These are phyloP conservation scores for Hexamita inflata DNA, from an alignment of 208 protist genomes.

Conservation along the genomic window DNA sequence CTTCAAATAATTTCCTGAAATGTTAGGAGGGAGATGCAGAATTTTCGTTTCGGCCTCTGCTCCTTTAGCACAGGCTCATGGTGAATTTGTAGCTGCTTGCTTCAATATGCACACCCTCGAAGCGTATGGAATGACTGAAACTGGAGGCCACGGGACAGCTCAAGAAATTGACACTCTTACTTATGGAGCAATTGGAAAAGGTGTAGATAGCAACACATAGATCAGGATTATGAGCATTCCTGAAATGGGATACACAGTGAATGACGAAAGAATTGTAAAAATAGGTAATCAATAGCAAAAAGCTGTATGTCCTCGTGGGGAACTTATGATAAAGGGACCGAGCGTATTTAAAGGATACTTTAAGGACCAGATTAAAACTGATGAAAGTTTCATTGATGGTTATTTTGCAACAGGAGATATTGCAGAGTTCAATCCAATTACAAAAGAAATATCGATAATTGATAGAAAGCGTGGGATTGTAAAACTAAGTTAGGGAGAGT, in stretches of 20 bases:
- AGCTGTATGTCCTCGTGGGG: slow-evolving; percentile 24
- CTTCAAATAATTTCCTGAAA: background rate
- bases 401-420: slow-evolving; percentile 20
- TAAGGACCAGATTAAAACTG: slow-evolving; percentile 15
- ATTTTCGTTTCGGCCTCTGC: slow-evolving; percentile 28
- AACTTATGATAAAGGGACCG: slow-evolving; percentile 37
- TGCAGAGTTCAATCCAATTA: background rate
- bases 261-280: too few species aligned
- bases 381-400: slow-evolving; percentile 4
- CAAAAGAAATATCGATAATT: background rate
- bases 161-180: background rate
- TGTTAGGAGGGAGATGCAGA: slow-evolving; percentile 17
- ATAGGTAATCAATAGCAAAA: too few species aligned
- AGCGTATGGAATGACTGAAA: slow-evolving; percentile 37
- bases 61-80: background rate
- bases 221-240: background rate
- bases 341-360: slow-evolving; percentile 42
- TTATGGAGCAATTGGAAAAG: background rate
- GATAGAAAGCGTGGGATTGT: slow-evolving; percentile 36
- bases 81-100: slow-evolving; percentile 5
- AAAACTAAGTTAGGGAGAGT: slow-evolving; percentile 41
- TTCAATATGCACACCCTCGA: slow-evolving; percentile 7
- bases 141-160: background rate
- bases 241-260: background rate
- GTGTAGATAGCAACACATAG: background rate